Base-by-base conservation (phyloP, 108 stramenopile genomes). In the Skeletonema costatum region DNA sequence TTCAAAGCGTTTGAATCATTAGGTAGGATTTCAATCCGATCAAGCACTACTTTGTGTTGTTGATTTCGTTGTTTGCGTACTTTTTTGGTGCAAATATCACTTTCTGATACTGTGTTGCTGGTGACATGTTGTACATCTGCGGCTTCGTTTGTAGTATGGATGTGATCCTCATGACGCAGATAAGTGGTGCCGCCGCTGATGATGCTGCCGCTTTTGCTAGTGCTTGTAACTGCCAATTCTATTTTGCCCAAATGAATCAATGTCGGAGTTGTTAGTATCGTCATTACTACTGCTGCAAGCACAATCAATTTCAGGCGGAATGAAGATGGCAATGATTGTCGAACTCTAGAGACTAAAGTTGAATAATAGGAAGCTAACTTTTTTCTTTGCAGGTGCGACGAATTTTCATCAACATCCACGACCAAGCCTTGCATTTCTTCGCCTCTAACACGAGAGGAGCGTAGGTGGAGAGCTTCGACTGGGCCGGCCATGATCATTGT, bases 21-120 rank as follows among this genome's bases (percentile, higher is more conserved):
- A n/a, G 53, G 53, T 56, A 56, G 9, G 53, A 56, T 56, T 56
- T 56, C 53, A 56, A 56, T 56, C 53, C 25, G 53, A 56, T 56
- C 53, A 29, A 56, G 53, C 53, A 56, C 53, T 29, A 25, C 53
- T 56, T 56, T 56, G 53, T 25, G 53, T 11, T 56, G 21, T 25
- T 25, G 53, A 56, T 56, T 56, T 56, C 25, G 25, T 25, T 29
- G 25, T 29, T 25, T 56, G 53, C 7, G 6, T 25, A 6, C 4
- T 19, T 19, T 19, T 51, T 51, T 51, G 4, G 17, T 29, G 53
- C 53, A 56, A 29, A 25, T 2, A 7, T 51, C 25, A 11, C 53
- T 56, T 56, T 21, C 21, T 25, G 2, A 9, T 7, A 56, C 53
- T 7, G 9, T 56, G 29, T 21, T 10, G 9, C 1, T 1, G 53